Conservation (phyloP, 2,329 filamentous ascomycete genomes). For the Cordyceps cateniannulata region DNA sequence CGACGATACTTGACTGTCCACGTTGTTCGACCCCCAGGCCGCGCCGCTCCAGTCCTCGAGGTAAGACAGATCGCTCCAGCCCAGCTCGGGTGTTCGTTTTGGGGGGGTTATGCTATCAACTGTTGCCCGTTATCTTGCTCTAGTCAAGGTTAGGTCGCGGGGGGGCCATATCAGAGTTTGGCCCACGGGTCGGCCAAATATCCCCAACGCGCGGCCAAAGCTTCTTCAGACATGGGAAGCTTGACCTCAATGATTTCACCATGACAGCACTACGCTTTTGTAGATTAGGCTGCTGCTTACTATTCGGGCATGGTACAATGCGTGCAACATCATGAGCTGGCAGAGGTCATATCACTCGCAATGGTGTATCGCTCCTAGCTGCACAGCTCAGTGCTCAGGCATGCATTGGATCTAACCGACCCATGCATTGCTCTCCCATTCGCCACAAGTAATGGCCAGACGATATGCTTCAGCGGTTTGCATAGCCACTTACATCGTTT, state of each 20-base stretch:
- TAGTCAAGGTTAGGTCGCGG: background rate
- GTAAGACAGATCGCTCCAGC: background rate
- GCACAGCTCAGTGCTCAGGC: background rate
- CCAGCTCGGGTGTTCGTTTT: no score
- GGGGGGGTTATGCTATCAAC: background rate
- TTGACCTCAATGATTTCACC: no score
- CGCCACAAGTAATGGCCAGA: background rate
- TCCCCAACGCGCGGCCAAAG: no score
- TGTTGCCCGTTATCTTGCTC: background rate
- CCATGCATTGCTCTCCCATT: background rate
- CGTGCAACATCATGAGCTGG: no score
- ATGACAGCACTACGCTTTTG: no score
- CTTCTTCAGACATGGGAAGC: no score
- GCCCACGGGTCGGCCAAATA: no score
- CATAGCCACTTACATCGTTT: background rate
- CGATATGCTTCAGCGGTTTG: background rate
- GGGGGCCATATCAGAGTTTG: background rate
- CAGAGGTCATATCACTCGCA: no score
- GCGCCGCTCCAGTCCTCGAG: background rate
- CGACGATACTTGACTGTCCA: background rate
- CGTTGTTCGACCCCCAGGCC: no score
- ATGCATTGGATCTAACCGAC: background rate
- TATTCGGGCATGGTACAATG: no score
- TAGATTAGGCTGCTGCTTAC: no score
- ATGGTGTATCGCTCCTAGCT: no score